Base-by-base conservation (phyloP, 169 alveolate species). In the Plasmodium relictum region DNA sequence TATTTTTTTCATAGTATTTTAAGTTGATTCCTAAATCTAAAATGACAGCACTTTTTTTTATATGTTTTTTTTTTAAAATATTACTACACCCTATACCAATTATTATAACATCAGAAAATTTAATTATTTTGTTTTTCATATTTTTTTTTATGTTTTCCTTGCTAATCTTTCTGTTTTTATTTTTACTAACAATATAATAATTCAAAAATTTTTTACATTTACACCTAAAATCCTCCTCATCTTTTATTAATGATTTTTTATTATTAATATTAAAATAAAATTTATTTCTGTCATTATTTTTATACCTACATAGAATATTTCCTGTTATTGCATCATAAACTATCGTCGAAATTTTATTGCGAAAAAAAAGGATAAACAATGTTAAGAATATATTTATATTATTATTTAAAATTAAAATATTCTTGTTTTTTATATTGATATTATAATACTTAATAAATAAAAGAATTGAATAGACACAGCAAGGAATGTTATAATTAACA, bases 11-110 rank as follows among this genome's bases (percentile, higher is more conserved):
- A 37, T 12, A 48, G 12, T 22, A 44, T 18, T 39, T 54, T 24
- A 76, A 76, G 45, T 76, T 76, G n/a, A 76, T 76, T 9, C 89
- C 89, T 58, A 76, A 44, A 18, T 76, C 89, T 37, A 76, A 63
- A 50, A 76, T 58, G 22, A 76, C 45, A 7, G 74, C 89, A 69
- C 54, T 68, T 48, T 62, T 39, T 65, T 76, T 76, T 1, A 76
- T 62, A 63, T 76, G 52, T 2, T 37, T 63, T 24, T 76, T 76
- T 31, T 65, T 76, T 12, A 76, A 63, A 45, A 76, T 31, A 42
- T 76, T 48, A 20, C 20, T 22, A 37, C 45, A 65, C 16, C 89
- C 89, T 18, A 76, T 24, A 44, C 78, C 89, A 48, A 76, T 63
- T 63, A 76, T 76, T 45, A 76, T 63, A 37, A 76, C 18, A 63